Evolutionary conservation across 352 stramenopile species (phyloP).

Genomic region (Phytophthora pini): DNA sequence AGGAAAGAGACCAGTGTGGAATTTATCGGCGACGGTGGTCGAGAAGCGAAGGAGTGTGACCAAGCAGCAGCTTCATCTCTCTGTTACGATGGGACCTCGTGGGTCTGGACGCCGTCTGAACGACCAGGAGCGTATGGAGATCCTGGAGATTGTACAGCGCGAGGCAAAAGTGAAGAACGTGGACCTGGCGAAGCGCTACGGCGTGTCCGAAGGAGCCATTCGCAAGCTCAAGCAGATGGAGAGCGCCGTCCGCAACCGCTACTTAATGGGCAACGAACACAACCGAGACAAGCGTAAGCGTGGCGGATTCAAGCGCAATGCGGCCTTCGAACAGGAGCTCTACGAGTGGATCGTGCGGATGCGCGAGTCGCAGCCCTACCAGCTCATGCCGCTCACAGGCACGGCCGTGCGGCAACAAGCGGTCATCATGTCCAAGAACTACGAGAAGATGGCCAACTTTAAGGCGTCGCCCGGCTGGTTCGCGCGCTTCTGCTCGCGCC

Average conservation of each 20-base stretch:
- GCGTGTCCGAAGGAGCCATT: slow-evolving; percentile 86
- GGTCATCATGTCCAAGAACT: slow-evolving; percentile 86
- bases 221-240: slow-evolving; percentile 92
- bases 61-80: neutral
- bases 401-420: slow-evolving; percentile 86
- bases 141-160: slow-evolving; percentile 81
- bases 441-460: slow-evolving; percentile 85
- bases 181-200: slow-evolving; percentile 85
- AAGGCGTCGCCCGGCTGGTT: slow-evolving; percentile 90
- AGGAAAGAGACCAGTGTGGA: slow-evolving; percentile 22
- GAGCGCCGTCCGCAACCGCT: slow-evolving; percentile 83
- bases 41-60: slow-evolving; percentile 4
- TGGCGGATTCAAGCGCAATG: slow-evolving; percentile 83
- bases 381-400: slow-evolving; percentile 86
- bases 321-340: slow-evolving; percentile 86
- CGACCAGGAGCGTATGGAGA: slow-evolving; percentile 92
- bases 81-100: slow-evolving; percentile 63
- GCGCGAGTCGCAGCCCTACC: slow-evolving; percentile 81
- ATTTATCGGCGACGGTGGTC: slow-evolving; percentile 11
- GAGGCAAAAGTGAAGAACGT: slow-evolving; percentile 89
- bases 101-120: slow-evolving; percentile 82
- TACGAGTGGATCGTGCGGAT: slow-evolving; percentile 89
- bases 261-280: slow-evolving; percentile 83
- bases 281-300: slow-evolving; percentile 90
- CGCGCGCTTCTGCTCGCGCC: slow-evolving; percentile 86